A percentile compares a stretch with the other conserved stretches of the same genome.
Evolutionary conservation across 1,284 basidiomycete genomes (phyloP).

Genomic region (Pseudozyma pruni): DNA sequence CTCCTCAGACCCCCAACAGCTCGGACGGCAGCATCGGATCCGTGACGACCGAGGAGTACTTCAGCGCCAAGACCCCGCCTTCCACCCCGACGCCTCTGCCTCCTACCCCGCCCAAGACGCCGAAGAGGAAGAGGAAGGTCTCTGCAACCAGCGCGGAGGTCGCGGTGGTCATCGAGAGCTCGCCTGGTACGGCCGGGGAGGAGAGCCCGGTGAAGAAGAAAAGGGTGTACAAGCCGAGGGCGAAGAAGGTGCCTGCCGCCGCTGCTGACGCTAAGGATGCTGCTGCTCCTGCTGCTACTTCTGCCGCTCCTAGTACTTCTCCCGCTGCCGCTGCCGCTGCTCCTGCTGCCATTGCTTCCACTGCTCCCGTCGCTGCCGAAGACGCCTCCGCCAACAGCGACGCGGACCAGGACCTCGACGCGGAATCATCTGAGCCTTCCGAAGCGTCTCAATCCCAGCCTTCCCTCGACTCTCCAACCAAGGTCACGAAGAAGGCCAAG

Average conservation of each 20-base stretch:
- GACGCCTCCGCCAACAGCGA: too few relatives aligned
- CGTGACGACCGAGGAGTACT: background rate
- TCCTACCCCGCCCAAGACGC: slow-evolving; percentile 1
- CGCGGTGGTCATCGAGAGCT: too few relatives aligned
- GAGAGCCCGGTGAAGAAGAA: slow-evolving; percentile 14
- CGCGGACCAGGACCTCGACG: too few relatives aligned
- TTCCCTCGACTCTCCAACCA: too few relatives aligned
- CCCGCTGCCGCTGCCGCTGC: too few relatives aligned
- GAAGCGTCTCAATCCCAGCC: too few relatives aligned
- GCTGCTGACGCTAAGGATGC: background rate
- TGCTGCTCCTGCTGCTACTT: background rate
- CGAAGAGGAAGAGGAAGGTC: slow-evolving; percentile 12
- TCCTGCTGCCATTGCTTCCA: too few relatives aligned
- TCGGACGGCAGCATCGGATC: background rate
- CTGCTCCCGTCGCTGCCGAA: too few relatives aligned
- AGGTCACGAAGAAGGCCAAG: background rate
- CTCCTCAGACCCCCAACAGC: background rate
- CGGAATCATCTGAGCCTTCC: too few relatives aligned
- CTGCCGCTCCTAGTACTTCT: too few relatives aligned
- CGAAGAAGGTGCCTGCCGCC: background rate
- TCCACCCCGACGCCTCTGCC: slow-evolving; percentile 1
- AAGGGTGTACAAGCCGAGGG: slow-evolving; percentile 6
- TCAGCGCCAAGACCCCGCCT: slow-evolving; percentile 3
- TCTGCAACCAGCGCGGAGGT: background rate
- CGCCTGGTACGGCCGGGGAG: background rate